These are phyloP conservation scores for Abelmoschus esculentus DNA, from an alignment of 345 rosid species.

Conservation along the genomic window DNA sequence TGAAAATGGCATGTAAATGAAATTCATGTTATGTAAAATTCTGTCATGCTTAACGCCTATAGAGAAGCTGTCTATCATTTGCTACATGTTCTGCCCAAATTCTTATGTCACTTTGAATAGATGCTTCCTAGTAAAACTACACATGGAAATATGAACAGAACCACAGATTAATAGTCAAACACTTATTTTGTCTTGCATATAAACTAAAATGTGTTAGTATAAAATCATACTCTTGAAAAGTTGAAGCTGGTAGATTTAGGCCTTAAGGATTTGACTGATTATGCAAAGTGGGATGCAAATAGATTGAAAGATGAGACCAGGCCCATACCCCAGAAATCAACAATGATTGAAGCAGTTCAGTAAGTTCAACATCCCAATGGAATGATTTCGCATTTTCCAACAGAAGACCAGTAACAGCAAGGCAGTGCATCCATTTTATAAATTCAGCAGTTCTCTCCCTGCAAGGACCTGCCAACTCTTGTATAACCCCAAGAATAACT, in stretches of 20 bases:
- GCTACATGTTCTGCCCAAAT: neutral
- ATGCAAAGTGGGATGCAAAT: slow-evolving; percentile 7
- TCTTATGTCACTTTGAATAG: neutral
- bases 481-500: slow-evolving; percentile 51
- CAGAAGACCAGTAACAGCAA: slow-evolving; percentile 81
- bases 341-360: slow-evolving; percentile 67
- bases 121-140: neutral
- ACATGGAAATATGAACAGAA: slow-evolving; percentile 2
- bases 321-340: slow-evolving; percentile 89
- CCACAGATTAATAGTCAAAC: neutral
- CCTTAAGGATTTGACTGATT: neutral
- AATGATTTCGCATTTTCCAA: slow-evolving; percentile 68
- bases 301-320: slow-evolving; percentile 9
- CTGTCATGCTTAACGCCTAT: neutral
- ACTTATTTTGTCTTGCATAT: neutral
- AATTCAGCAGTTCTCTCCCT: slow-evolving; percentile 95
- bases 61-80: neutral
- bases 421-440: slow-evolving; percentile 90
- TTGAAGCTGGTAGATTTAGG: neutral
- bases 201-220: neutral
- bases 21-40: neutral
- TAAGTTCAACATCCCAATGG: slow-evolving; percentile 51
- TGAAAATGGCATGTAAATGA: neutral
- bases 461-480: slow-evolving; percentile 80
- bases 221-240: neutral